These are phyloP conservation scores for Curvularia hawaiiensis DNA, from an alignment of 2,329 filamentous ascomycete species.

Conservation along the genomic window DNA sequence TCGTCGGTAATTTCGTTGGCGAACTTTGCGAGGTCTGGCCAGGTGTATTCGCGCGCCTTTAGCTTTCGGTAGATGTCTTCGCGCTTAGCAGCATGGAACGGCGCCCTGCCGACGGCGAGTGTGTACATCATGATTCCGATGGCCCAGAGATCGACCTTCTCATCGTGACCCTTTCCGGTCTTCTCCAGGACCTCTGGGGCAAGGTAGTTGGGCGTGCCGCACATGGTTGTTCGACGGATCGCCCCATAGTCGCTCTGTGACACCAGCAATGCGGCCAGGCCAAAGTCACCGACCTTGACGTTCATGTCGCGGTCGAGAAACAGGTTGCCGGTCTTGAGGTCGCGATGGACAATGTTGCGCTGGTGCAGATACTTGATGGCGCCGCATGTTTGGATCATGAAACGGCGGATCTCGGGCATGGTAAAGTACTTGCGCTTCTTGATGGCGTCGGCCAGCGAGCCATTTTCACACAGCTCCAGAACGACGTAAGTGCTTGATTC, in stretches of 20 bases:
- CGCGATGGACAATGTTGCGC: constrained; percentile 93
- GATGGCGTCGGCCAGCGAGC: constrained; percentile 97
- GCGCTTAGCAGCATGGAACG: constrained; percentile 90
- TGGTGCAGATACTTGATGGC: constrained; percentile 98
- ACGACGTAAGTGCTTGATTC: constrained; percentile 90
- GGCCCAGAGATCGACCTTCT: constrained; percentile 98
- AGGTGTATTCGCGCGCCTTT: constrained; percentile 76
- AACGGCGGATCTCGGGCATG: constrained; percentile 91
- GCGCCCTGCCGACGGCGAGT: constrained; percentile 93
- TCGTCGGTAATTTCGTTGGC: constrained; percentile 75
- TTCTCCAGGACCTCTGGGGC: constrained; percentile 96
- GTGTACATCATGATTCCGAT: constrained; percentile 98
- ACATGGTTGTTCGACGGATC: constrained; percentile 83
- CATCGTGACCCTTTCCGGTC: constrained; percentile 91
- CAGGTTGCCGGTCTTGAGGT: constrained; percentile 97
- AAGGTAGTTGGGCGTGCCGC: constrained; percentile 97
- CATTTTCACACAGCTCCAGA: constrained; percentile 91
- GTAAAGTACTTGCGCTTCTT: constrained; percentile 89
- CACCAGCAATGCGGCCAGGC: constrained; percentile 86
- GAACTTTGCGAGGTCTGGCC: constrained; percentile 70
- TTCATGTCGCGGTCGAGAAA: constrained; percentile 96
- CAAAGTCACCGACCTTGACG: constrained; percentile 97
- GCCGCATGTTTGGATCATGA: constrained; percentile 92
- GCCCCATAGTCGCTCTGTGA: constrained; percentile 89
- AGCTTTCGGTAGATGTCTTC: constrained; percentile 79